A percentile compares a stretch with the other conserved stretches of the same genome.
These are phyloP conservation scores for Micractinium conductrix DNA, from an alignment of 139 green algal genomes.

Conservation along the genomic window DNA sequence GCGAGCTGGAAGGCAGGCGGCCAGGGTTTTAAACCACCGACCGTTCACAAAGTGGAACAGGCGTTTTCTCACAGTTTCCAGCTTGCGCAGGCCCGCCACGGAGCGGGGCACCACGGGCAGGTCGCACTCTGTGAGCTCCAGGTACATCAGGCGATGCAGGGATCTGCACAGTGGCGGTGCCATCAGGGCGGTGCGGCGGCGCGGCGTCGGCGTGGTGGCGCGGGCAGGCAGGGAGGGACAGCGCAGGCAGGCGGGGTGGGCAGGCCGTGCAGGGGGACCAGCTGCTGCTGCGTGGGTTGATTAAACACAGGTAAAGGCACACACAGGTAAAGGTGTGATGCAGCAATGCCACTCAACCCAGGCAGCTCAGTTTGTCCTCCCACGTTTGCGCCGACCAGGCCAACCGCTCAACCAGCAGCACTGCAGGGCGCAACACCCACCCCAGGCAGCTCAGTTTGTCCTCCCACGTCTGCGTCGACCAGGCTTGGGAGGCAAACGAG, in stretches of 20 bases:
- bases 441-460: conserved; percentile 8
- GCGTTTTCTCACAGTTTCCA: conserved; percentile 25
- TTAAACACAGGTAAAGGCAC: too few species aligned
- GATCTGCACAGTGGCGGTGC: not conserved
- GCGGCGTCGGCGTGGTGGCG: too few species aligned
- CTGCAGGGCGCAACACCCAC: not conserved
- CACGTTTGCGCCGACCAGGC: not conserved
- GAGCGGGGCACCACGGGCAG: not conserved
- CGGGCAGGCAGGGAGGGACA: too few species aligned
- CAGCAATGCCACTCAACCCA: not conserved
- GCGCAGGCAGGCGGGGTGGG: too few species aligned
- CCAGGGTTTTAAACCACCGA: too few species aligned
- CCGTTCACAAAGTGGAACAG: too few species aligned
- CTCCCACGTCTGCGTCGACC: not conserved
- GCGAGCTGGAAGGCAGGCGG: too few species aligned
- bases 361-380: conserved; percentile 7
- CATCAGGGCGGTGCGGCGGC: not conserved
- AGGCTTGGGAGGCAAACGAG: not conserved
- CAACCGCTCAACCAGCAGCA: too few species aligned
- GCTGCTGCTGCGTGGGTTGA: too few species aligned
- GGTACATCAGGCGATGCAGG: not conserved
- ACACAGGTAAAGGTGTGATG: too few species aligned
- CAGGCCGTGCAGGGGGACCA: too few species aligned
- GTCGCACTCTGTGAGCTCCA: not conserved
- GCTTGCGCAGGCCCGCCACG: not conserved